These are phyloP conservation scores for Solanum microdontum DNA, from an alignment of 257 asterid genomes.

Conservation along the genomic window DNA sequence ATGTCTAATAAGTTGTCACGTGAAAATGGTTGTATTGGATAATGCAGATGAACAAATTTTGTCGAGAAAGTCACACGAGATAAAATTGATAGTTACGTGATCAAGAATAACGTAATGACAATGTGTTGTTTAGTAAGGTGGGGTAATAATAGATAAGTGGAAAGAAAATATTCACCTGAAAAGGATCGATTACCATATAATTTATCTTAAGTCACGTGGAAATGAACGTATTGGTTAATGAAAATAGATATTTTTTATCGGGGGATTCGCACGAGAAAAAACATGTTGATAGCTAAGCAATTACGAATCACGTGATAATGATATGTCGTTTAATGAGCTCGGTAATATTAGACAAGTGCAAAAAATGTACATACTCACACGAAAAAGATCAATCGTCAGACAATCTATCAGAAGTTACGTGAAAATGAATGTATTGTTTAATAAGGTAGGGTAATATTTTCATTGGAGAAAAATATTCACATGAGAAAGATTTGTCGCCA, in stretches of 20 bases:
- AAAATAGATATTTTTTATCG: too few species aligned
- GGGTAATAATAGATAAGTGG: neutral
- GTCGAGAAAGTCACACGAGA: too few species aligned
- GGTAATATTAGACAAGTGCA: neutral
- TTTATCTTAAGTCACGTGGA: too few species aligned
- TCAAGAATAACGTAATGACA: too few species aligned
- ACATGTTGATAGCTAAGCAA: neutral
- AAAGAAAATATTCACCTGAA: neutral
- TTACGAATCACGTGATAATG: neutral
- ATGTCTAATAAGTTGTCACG: too few species aligned
- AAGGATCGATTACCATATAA: neutral
- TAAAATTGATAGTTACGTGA: too few species aligned
- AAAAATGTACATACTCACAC: neutral
- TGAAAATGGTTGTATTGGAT: too few species aligned
- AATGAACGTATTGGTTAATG: too few species aligned
- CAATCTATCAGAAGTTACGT: neutral
- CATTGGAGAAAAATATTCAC: neutral
- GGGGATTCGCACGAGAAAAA: neutral
- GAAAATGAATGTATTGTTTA: neutral
- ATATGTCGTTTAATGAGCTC: accelerated
- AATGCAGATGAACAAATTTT: too few species aligned
- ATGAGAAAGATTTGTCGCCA: neutral
- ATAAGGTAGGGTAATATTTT: neutral
- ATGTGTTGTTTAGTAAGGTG: neutral
- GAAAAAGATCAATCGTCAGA: too few species aligned